Percentiles rank a stretch among this genome's conserved stretches.
phyloP scores from a whole-genome alignment of 31 red algal genomes.

The Endocladia muricata region DNA sequence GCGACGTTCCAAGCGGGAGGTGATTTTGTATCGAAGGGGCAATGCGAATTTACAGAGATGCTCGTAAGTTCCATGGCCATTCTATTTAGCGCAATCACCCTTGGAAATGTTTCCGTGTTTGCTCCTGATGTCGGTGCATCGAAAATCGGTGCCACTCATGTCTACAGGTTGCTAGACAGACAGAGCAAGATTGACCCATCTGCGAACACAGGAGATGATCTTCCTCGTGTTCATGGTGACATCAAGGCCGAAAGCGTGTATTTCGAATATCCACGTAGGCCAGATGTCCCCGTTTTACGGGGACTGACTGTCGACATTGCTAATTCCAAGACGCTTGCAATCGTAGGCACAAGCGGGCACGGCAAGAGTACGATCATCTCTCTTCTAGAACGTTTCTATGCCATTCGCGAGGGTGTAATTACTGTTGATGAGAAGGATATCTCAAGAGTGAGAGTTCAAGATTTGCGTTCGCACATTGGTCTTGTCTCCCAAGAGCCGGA shows the following conservation, averaged over 20 bases:
- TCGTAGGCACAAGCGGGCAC: constrained; percentile 85
- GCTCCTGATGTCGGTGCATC: constrained; percentile 62
- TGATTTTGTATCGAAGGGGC: constrained; percentile 42
- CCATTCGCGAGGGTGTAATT: constrained; percentile 55
- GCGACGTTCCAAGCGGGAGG: constrained; percentile 65
- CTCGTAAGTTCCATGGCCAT: constrained; percentile 57
- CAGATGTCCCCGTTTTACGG: constrained; percentile 81
- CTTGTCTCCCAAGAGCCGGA: constrained; percentile 95
- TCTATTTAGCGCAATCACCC: constrained; percentile 72
- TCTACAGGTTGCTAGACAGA: constrained; percentile 74
- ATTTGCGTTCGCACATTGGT: constrained; percentile 78
- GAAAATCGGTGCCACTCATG: constrained; percentile 65
- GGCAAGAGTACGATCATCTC: constrained; percentile 90
- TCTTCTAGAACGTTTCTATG: constrained; percentile 87
- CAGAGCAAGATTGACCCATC: constrained; percentile 67
- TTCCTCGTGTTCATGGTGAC: constrained; percentile 25
- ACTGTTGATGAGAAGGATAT: constrained; percentile 62
- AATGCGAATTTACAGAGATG: constrained; percentile 62
- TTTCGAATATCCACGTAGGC: constrained; percentile 87
- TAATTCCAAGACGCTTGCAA: constrained; percentile 79
- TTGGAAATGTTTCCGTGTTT: constrained; percentile 72
- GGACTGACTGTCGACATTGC: constrained; percentile 57
- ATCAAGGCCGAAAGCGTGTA: constrained; percentile 60
- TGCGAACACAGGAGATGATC: constrained; percentile 14
- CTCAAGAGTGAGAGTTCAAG: constrained; percentile 19